Percentiles rank a stretch among this genome's conserved stretches.
These are phyloP conservation scores for Suillus luteus DNA, from an alignment of 768 basidiomycete species.

Conservation along the genomic window DNA sequence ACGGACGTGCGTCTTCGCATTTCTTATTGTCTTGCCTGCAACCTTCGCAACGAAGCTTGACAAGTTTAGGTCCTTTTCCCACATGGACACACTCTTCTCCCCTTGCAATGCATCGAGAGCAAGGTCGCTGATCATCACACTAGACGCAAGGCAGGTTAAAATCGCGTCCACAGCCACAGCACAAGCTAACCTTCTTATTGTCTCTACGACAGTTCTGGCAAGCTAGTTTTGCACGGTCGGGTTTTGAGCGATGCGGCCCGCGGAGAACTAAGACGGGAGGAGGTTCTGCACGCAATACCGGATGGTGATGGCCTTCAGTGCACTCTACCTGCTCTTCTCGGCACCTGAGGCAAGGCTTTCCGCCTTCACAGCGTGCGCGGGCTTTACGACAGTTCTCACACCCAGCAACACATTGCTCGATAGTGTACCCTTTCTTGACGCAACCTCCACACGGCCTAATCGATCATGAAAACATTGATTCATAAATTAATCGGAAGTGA, in stretches of 20 bases:
- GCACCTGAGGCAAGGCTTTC: conserved; percentile 39
- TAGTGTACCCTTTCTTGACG: conserved; percentile 51
- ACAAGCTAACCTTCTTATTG: conserved; percentile 57
- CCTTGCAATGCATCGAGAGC: conserved; percentile 57
- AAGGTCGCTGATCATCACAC: conserved; percentile 68
- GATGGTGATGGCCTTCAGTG: conserved; percentile 40
- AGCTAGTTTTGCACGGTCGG: conserved; percentile 59
- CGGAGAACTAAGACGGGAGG: conserved; percentile 28
- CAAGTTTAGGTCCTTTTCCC: conserved; percentile 55
- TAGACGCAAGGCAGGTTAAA: conserved; percentile 23
- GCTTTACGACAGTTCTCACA: conserved; percentile 60
- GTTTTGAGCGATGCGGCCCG: conserved; percentile 30
- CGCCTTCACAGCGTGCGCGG: conserved; percentile 45
- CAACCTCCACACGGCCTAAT: conserved; percentile 61
- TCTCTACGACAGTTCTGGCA: conserved; percentile 63
- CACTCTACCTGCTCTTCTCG: conserved; percentile 44
- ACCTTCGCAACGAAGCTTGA: conserved; percentile 60
- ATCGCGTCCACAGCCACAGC: not conserved
- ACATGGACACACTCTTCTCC: conserved; percentile 59
- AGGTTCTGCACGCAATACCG: conserved; percentile 27
- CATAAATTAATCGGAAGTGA: conserved; percentile 8
- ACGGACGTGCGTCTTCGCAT: conserved; percentile 62
- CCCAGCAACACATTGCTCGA: conserved; percentile 60
- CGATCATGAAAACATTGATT: not conserved
- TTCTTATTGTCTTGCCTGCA: conserved; percentile 58